Conservation (phyloP, 2,329 filamentous ascomycete genomes). For the Verticillium nubilum region DNA sequence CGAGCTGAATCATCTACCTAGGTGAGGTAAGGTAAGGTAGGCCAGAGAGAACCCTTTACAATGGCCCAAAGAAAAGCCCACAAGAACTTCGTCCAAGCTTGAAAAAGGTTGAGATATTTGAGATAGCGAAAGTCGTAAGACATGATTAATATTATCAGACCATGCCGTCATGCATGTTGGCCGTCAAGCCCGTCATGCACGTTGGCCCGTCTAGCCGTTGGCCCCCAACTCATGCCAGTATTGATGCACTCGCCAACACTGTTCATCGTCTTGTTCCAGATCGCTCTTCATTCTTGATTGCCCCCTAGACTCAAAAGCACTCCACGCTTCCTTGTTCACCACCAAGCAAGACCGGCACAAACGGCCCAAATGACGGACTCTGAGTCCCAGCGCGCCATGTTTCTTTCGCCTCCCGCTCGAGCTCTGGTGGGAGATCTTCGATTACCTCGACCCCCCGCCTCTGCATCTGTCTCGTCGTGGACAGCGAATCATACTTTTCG, state of each 20-base stretch:
- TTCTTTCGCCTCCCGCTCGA: not conserved
- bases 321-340: not conserved
- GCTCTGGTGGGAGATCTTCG: not conserved
- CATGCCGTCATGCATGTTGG: not conserved
- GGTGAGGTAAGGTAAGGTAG: too few species aligned
- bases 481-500: not conserved
- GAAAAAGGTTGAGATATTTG: not conserved
- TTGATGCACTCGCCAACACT: not conserved
- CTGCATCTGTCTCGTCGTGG: not conserved
- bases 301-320: not conserved
- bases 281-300: not conserved
- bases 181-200: not conserved
- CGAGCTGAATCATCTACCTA: not conserved
- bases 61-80: not conserved
- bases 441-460: not conserved
- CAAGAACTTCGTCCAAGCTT: not conserved
- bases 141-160: not conserved
- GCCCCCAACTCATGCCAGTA: not conserved
- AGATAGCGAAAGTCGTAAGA: not conserved
- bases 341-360: not conserved
- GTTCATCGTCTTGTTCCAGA: not conserved
- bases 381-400: not conserved
- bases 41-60: not conserved
- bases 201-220: not conserved
- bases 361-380: not conserved